These are phyloP conservation scores for Tephrocybe sp. DNA, from an alignment of 768 basidiomycete species.

Conservation along the genomic window DNA sequence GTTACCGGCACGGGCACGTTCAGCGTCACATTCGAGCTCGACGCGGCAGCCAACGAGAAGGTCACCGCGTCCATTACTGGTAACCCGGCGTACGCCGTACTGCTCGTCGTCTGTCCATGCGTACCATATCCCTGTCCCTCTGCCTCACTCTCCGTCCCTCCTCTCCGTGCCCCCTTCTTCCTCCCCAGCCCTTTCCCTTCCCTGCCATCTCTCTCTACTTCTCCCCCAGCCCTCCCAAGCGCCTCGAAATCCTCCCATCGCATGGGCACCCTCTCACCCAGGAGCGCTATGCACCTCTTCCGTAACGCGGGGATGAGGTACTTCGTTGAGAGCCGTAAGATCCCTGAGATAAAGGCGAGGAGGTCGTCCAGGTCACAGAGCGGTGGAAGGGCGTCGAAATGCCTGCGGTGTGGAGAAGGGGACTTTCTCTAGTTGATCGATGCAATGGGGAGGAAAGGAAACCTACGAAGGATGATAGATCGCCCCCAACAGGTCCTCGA, in stretches of 20 bases:
- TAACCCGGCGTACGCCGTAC: neutral
- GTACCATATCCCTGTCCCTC: neutral
- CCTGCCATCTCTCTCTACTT: neutral
- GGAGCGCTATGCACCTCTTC: slow-evolving; percentile 47
- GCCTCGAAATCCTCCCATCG: slow-evolving; percentile 32
- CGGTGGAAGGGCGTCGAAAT: slow-evolving; percentile 35
- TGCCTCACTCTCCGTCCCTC: neutral
- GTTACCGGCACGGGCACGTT: neutral
- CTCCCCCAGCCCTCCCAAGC: slow-evolving; percentile 17
- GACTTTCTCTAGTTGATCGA: too few relatives aligned
- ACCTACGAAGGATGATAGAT: slow-evolving; percentile 51
- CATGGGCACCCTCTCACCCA: slow-evolving; percentile 39
- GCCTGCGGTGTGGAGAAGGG: too few relatives aligned
- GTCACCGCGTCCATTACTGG: neutral
- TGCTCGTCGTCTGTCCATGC: too few relatives aligned
- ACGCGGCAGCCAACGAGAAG: neutral
- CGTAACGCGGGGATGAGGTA: slow-evolving; percentile 57
- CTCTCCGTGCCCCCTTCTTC: neutral
- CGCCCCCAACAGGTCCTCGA: slow-evolving; percentile 48
- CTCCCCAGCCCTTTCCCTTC: slow-evolving; percentile 18
- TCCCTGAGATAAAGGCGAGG: slow-evolving; percentile 46
- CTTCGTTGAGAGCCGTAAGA: slow-evolving; percentile 64
- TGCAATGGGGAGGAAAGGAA: neutral
- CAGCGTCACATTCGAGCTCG: too few relatives aligned
- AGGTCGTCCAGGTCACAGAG: slow-evolving; percentile 43